Percentiles rank a stretch among this genome's conserved stretches.
Conservation (phyloP, 2,329 filamentous ascomycete species). For the Cephalotrichum gorgonifer region DNA sequence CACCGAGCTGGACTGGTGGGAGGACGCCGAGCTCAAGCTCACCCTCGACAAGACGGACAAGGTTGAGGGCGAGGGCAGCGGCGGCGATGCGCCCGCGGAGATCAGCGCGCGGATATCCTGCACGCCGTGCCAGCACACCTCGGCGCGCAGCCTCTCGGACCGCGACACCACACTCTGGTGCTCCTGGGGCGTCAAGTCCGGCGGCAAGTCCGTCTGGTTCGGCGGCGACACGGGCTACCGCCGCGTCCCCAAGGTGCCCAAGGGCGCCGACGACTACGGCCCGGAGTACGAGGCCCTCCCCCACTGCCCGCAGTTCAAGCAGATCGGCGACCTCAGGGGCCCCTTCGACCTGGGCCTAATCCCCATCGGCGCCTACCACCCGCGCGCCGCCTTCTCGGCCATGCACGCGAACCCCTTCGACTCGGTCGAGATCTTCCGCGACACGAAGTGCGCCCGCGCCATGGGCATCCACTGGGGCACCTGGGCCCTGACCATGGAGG, state of each 20-base stretch:
- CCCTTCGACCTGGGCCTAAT: constrained; percentile 88
- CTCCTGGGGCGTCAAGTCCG: constrained; percentile 70
- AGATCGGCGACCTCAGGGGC: constrained; percentile 70
- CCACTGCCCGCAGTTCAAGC: constrained; percentile 70
- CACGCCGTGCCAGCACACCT: constrained; percentile 77
- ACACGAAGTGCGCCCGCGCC: constrained; percentile 67
- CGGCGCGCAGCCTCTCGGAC: constrained; percentile 58
- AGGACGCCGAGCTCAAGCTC: constrained; percentile 64
- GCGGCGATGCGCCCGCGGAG: constrained; percentile 22
- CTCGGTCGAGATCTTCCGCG: constrained; percentile 77
- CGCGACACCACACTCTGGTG: constrained; percentile 73
- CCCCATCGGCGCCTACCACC: constrained; percentile 83
- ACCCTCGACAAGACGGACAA: constrained; percentile 19
- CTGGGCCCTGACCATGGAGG: constrained; percentile 79
- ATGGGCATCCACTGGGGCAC: constrained; percentile 91
- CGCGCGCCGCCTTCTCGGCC: constrained; percentile 60
- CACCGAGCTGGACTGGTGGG: constrained; percentile 94
- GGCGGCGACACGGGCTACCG: constrained; percentile 88
- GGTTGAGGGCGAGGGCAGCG: constrained; percentile 12
- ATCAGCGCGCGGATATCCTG: constrained; percentile 68
- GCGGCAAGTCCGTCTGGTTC: constrained; percentile 74
- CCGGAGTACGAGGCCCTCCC: constrained; percentile 57
- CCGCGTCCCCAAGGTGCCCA: constrained; percentile 54
- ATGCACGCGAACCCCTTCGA: constrained; percentile 85
- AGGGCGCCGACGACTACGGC: constrained; percentile 59